phyloP scores from a whole-genome alignment of 2,329 filamentous ascomycete genomes.

The Penicillium vulpinum region DNA sequence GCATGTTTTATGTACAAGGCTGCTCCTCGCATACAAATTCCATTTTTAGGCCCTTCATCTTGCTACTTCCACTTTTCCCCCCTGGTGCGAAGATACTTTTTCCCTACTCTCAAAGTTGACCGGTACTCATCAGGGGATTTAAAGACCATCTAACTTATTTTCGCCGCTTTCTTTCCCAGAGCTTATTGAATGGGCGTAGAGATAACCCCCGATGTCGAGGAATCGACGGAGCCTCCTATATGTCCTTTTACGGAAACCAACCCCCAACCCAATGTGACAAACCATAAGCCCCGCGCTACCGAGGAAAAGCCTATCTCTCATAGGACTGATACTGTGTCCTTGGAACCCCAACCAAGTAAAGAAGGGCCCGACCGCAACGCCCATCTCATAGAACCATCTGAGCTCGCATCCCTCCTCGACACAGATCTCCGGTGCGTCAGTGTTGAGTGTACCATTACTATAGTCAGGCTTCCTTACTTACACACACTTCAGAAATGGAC shows the following conservation, averaged over 20 bases:
- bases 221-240: slow-evolving; percentile 45
- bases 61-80: background rate
- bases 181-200: slow-evolving; percentile 45
- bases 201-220: slow-evolving; percentile 42
- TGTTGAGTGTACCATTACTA: background rate
- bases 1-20: background rate
- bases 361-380: slow-evolving; percentile 4
- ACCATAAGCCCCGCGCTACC: slow-evolving; percentile 15
- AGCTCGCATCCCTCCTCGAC: slow-evolving; percentile 13
- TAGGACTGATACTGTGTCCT: slow-evolving; percentile 4
- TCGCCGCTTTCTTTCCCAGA: background rate
- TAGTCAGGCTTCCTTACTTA: background rate
- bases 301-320: slow-evolving; percentile 19
- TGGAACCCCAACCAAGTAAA: background rate
- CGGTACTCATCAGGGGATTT: background rate
- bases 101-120: background rate
- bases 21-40: slow-evolving; percentile 9
- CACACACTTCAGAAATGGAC: slow-evolving; percentile 53
- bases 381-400: slow-evolving; percentile 18
- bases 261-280: slow-evolving; percentile 20
- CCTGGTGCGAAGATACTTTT: background rate
- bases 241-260: slow-evolving; percentile 32
- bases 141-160: slow-evolving; percentile 1
- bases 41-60: background rate
- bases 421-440: slow-evolving; percentile 20